Evolutionary conservation across 192 early-diverging fungal species (phyloP).

Genomic region (Glomus cerebriforme): DNA sequence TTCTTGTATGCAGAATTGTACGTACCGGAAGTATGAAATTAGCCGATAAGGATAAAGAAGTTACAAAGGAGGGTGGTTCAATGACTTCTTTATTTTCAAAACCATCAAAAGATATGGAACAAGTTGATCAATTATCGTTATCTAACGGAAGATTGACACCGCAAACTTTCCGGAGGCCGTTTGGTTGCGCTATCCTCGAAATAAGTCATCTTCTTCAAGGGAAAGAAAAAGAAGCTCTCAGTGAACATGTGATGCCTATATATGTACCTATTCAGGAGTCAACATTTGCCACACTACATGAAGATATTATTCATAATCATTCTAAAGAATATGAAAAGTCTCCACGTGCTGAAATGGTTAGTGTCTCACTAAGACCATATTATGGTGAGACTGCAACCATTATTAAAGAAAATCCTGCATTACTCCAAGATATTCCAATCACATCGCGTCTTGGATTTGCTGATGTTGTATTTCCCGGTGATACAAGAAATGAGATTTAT

Average conservation of each 20-base stretch:
- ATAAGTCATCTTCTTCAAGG: conserved; percentile 47
- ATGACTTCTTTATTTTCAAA: conserved; percentile 24
- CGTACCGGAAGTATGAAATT: conserved; percentile 65
- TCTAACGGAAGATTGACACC: not conserved
- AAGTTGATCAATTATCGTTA: conserved; percentile 27
- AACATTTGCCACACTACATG: conserved; percentile 51
- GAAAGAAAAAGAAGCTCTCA: conserved; percentile 30
- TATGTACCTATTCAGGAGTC: conserved; percentile 53
- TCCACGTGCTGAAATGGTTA: conserved; percentile 47
- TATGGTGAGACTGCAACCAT: conserved; percentile 45
- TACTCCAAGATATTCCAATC: conserved; percentile 45
- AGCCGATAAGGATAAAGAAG: conserved; percentile 50
- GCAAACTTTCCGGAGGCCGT: conserved; percentile 53
- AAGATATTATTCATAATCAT: conserved; percentile 56
- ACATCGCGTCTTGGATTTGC: conserved; percentile 63
- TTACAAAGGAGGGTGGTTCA: conserved; percentile 18
- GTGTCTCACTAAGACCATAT: conserved; percentile 50
- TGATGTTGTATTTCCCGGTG: conserved; percentile 58
- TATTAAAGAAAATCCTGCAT: conserved; percentile 41
- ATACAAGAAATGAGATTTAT: conserved; percentile 62
- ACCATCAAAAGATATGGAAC: conserved; percentile 23
- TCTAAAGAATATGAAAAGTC: conserved; percentile 46
- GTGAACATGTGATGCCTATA: conserved; percentile 56
- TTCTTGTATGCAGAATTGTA: conserved; percentile 63
- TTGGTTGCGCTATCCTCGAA: conserved; percentile 63